Conservation (phyloP, 768 basidiomycete species). For the Russula lepida region DNA sequence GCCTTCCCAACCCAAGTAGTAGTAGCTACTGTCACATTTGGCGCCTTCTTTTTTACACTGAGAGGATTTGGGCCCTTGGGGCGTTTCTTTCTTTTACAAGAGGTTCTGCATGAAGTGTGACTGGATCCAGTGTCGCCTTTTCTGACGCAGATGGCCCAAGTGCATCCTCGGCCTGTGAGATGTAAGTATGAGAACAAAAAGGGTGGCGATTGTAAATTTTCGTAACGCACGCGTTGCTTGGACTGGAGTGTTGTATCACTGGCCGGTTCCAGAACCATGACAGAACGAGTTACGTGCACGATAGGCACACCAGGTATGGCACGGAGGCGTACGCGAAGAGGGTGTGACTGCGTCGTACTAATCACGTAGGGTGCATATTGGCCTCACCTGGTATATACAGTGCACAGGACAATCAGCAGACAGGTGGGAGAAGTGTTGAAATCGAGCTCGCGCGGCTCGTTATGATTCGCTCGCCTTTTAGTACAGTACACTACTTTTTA, state of each 20-base stretch:
- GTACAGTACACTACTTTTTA: too few species aligned
- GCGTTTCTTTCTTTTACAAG: constrained; percentile 50
- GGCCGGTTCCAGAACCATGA: constrained; percentile 89
- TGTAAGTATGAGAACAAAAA: neutral
- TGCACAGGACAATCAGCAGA: neutral
- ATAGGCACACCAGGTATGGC: constrained; percentile 78
- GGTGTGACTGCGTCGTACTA: constrained; percentile 72
- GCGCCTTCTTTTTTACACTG: constrained; percentile 75
- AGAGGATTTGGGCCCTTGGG: constrained; percentile 90
- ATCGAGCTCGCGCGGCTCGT: too few species aligned
- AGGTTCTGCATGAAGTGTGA: constrained; percentile 29
- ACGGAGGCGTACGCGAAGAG: constrained; percentile 62
- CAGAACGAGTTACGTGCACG: constrained; percentile 84
- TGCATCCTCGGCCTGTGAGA: constrained; percentile 50
- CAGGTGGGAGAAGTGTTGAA: neutral
- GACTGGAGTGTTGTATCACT: constrained; percentile 63
- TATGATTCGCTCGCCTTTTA: too few species aligned
- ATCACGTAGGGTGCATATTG: constrained; percentile 93
- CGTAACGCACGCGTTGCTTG: constrained; percentile 49
- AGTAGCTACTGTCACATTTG: constrained; percentile 14
- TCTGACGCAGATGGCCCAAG: constrained; percentile 47
- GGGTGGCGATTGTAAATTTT: neutral
- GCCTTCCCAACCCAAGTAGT: constrained; percentile 11
- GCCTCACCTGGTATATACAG: constrained; percentile 45
- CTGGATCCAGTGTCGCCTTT: constrained; percentile 33